Evolutionary conservation across 2,329 filamentous ascomycete genomes (phyloP).

Genomic region (Alternaria tenuissima): DNA sequence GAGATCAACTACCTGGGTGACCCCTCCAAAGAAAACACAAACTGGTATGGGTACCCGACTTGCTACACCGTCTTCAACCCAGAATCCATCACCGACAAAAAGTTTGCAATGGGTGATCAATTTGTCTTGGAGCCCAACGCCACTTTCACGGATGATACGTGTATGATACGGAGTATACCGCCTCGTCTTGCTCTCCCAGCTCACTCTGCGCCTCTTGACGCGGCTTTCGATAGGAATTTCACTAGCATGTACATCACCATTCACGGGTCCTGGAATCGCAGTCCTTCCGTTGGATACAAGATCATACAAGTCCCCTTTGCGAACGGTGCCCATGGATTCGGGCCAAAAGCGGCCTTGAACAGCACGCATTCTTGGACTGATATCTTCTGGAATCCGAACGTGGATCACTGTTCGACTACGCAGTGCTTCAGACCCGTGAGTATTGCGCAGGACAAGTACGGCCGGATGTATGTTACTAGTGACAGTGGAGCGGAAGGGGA

Average conservation of each 20-base stretch:
- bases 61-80: conserved; percentile 70
- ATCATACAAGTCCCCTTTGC: conserved; percentile 35
- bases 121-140: conserved; percentile 43
- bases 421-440: conserved; percentile 42
- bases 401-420: conserved; percentile 37
- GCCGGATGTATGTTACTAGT: conserved; percentile 42
- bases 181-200: conserved; percentile 32
- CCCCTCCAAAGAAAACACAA: conserved; percentile 50
- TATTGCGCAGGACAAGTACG: conserved; percentile 35
- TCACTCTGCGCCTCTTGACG: conserved; percentile 42
- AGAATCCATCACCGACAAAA: conserved; percentile 30
- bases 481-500: conserved; percentile 40
- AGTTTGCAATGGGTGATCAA: conserved; percentile 37
- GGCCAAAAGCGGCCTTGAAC: conserved; percentile 17
- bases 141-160: conserved; percentile 39
- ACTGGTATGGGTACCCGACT: conserved; percentile 73
- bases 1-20: conserved; percentile 75
- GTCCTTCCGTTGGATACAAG: conserved; percentile 33
- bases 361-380: conserved; percentile 29
- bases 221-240: conserved; percentile 33
- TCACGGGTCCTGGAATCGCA: conserved; percentile 42
- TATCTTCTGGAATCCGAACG: conserved; percentile 35
- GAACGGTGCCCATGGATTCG: conserved; percentile 20
- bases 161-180: conserved; percentile 24
- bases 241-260: conserved; percentile 38